phyloP scores from a whole-genome alignment of 805 yeast genomes.

The Suhomyces kilbournensis region DNA sequence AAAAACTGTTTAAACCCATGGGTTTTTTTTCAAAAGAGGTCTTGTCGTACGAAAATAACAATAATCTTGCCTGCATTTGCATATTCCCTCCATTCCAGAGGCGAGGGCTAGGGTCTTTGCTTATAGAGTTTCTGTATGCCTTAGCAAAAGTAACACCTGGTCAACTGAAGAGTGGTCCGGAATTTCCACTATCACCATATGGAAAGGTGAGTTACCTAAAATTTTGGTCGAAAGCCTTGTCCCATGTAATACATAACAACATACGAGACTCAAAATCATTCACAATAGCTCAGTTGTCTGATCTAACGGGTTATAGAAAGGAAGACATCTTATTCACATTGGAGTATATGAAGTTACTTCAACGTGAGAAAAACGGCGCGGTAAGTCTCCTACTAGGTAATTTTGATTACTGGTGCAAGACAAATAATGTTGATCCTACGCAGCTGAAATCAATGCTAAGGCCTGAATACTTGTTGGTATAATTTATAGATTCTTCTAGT shows the following conservation, averaged over 20 bases:
- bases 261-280: constrained; percentile 16
- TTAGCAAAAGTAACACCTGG: constrained; percentile 57
- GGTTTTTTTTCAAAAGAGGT: constrained; percentile 92
- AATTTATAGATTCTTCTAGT: background rate
- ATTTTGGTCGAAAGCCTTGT: constrained; percentile 64
- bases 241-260: constrained; percentile 16
- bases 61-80: constrained; percentile 84
- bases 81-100: constrained; percentile 92
- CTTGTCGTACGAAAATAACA: constrained; percentile 70
- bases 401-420: constrained; percentile 28
- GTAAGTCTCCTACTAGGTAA: constrained; percentile 19
- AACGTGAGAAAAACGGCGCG: constrained; percentile 6
- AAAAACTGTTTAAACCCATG: constrained; percentile 50
- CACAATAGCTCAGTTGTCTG: constrained; percentile 49
- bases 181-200: constrained; percentile 79
- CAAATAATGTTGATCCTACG: constrained; percentile 20
- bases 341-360: constrained; percentile 46
- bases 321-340: constrained; percentile 61
- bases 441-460: constrained; percentile 28
- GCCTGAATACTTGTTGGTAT: constrained; percentile 26
- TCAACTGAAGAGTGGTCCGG: constrained; percentile 78
- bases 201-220: constrained; percentile 70
- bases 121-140: constrained; percentile 81
- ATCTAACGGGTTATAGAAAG: constrained; percentile 58
- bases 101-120: constrained; percentile 67